phyloP scores from a whole-genome alignment of 176 grass and related monocot genomes.

The Aegilops umbellulata region DNA sequence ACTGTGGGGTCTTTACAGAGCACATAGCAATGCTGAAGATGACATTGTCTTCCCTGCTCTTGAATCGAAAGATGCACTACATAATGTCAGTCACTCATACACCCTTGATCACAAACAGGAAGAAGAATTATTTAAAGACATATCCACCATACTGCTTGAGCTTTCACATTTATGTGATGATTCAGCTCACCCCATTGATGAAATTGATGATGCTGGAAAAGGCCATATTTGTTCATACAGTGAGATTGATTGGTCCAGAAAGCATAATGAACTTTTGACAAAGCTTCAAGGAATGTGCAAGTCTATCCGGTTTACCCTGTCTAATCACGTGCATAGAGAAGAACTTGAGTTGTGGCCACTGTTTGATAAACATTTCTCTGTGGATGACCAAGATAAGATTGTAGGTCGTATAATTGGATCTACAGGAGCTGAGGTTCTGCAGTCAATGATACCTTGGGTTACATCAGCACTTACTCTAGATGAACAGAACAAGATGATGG shows the following conservation, averaged over 20 bases:
- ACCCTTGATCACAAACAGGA: conserved; percentile 93
- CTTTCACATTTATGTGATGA: conserved; percentile 51
- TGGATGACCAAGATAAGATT: conserved; percentile 93
- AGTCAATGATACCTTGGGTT: conserved; percentile 97
- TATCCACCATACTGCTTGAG: conserved; percentile 58
- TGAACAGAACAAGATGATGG: conserved; percentile 76
- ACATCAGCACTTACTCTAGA: conserved; percentile 78
- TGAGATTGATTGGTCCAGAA: conserved; percentile 47
- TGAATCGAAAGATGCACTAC: conserved; percentile 81
- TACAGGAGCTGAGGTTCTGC: conserved; percentile 89
- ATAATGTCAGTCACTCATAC: conserved; percentile 93
- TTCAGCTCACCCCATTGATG: conserved; percentile 8
- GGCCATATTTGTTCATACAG: conserved; percentile 24
- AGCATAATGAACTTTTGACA: conserved; percentile 71
- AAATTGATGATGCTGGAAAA: neutral
- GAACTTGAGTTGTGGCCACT: conserved; percentile 93
- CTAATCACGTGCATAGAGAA: conserved; percentile 82
- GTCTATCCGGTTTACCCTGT: conserved; percentile 72
- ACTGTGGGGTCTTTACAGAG: conserved; percentile 92
- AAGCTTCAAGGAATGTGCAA: conserved; percentile 92
- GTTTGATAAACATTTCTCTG: conserved; percentile 84
- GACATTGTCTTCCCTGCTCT: conserved; percentile 89
- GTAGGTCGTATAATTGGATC: conserved; percentile 89
- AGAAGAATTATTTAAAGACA: conserved; percentile 82
- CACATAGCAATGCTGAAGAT: conserved; percentile 95